phyloP scores from a whole-genome alignment of 1,284 basidiomycete species.

The Fomitopsis pinicola region DNA sequence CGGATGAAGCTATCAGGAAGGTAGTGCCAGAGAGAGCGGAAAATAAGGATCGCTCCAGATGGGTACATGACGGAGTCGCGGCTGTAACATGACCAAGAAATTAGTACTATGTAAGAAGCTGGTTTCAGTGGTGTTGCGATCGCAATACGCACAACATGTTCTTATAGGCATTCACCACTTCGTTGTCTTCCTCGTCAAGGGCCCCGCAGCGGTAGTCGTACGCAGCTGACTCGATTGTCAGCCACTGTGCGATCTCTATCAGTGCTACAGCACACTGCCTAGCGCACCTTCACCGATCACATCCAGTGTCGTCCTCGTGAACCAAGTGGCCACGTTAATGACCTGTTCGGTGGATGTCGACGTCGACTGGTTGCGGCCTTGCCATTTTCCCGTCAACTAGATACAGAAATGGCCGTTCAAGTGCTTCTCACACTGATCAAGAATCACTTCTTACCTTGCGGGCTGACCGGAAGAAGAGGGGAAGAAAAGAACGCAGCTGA shows the following conservation, averaged over 20 bases:
- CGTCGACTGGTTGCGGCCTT: conserved; percentile 10
- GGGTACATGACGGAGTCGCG: conserved; percentile 20
- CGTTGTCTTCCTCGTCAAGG: conserved; percentile 24
- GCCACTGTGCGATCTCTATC: neutral
- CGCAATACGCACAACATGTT: conserved; percentile 28
- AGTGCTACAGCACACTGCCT: conserved; percentile 4
- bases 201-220: conserved; percentile 27
- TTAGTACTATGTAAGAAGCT: too few species aligned
- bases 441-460: conserved; percentile 31
- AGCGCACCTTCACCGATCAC: conserved; percentile 37
- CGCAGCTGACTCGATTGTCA: conserved; percentile 15
- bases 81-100: conserved; percentile 2
- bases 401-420: neutral
- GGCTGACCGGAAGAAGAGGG: conserved; percentile 41
- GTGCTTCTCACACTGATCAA: neutral
- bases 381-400: conserved; percentile 20
- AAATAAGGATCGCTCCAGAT: conserved; percentile 15
- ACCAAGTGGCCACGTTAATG: conserved; percentile 35
- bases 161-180: conserved; percentile 25
- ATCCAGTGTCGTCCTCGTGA: conserved; percentile 42
- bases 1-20: conserved; percentile 29
- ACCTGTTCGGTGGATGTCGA: conserved; percentile 5
- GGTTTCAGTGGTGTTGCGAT: neutral
- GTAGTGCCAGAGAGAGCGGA: conserved; percentile 20
- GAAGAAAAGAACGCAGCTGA: conserved; percentile 42